Base-by-base conservation (phyloP, 2,329 filamentous ascomycete species). In the Tolypocladium endophyticum region DNA sequence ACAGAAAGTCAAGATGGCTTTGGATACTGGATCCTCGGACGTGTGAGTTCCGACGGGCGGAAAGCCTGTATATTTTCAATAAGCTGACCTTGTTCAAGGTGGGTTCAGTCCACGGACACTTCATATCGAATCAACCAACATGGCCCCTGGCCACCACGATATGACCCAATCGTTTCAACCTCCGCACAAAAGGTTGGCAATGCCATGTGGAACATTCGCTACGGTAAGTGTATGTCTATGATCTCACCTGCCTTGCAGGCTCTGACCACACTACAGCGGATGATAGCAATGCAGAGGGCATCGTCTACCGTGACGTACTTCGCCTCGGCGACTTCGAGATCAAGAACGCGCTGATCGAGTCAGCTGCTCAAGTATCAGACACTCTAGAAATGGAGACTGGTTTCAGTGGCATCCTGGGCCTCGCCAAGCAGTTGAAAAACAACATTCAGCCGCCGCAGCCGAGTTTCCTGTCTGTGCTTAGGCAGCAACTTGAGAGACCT, bases 11-110 rank as follows among this genome's bases (percentile, higher is more conserved):
- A 76, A 75, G 55, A 66, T 83, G 50, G 75, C 80, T n/a, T 64
- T 83, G 30, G 81, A 83, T 63, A 83, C 80, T 2, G 81, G 81
- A 14, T 84, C 81, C 9, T 74, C 77, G 12, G 81, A 84, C 61
- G 71, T 81, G 87, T 94, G 81, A 82, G 87, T 84, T 12, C 25
- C 20, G 20, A 25, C 39, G 33, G 33, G 12, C 1, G 18, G 3
- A 33, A n/a, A 20, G 20, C 30, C 8, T 33, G 28, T 33, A 18
- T 20, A 25, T 35, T 16, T 25, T 16, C 38, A 59, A 12, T 3
- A 7, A 28, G 16, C 63, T 66, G 33, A 63, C 53, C 11, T 2
- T 8, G 12, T 1, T 56, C 23, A 55, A 82, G 80, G n/a, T 83
- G 81, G 81, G 74, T 82, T 23, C 80, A 81, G 68, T 80, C 79